These are phyloP conservation scores for Canavalia gladiata DNA, from an alignment of 306 rosid species.

Conservation along the genomic window DNA sequence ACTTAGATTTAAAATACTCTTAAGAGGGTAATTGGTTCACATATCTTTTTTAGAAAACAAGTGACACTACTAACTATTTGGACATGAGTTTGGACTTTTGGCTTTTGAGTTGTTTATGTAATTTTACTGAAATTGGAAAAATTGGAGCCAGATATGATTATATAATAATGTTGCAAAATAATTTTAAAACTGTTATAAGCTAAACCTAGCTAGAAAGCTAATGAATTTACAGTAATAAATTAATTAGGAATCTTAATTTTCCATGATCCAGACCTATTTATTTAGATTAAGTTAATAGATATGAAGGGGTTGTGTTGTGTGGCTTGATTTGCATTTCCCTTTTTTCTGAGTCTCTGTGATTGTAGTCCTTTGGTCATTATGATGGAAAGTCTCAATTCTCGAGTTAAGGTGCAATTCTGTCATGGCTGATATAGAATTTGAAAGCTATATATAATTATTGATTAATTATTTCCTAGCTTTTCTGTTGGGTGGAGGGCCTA, in stretches of 20 bases:
- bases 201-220: background rate
- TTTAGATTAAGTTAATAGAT: constrained; percentile 18
- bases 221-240: background rate
- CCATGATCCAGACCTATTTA: constrained; percentile 36
- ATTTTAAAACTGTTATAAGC: background rate
- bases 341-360: background rate
- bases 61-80: background rate
- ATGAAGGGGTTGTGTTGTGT: background rate
- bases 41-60: too few relatives aligned
- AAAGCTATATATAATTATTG: constrained; percentile 59
- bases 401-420: constrained; percentile 26
- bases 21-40: too few relatives aligned
- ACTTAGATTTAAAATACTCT: too few relatives aligned
- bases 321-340: background rate
- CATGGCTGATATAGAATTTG: constrained; percentile 38
- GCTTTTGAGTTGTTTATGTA: background rate
- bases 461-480: constrained; percentile 53
- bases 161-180: background rate
- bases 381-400: constrained; percentile 63
- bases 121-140: background rate
- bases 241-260: background rate
- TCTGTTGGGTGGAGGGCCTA: constrained; percentile 50
- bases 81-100: background rate
- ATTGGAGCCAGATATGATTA: background rate
- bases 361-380: constrained; percentile 52